phyloP scores from a whole-genome alignment of 2,329 filamentous ascomycete genomes.

The Penicillium italicum region DNA sequence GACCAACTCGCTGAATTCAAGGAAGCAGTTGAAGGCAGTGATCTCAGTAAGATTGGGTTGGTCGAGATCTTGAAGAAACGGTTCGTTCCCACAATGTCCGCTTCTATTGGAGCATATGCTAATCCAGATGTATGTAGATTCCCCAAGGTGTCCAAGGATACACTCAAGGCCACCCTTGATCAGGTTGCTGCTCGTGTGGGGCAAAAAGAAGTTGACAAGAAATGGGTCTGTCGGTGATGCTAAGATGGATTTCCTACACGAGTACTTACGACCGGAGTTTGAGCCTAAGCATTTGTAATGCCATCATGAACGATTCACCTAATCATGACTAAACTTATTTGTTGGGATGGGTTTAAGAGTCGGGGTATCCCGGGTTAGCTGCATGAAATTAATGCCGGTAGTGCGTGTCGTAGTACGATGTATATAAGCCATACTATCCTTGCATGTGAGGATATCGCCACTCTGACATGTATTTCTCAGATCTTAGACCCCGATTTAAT shows the following conservation, averaged over 20 bases:
- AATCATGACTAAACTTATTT: neutral
- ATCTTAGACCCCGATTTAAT: neutral
- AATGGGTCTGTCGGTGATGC: conserved; percentile 53
- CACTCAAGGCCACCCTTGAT: conserved; percentile 68
- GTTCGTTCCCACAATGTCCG: conserved; percentile 33
- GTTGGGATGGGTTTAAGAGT: neutral
- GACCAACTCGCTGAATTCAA: conserved; percentile 67
- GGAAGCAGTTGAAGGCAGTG: conserved; percentile 63
- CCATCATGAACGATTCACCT: neutral
- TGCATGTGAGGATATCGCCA: conserved; percentile 5
- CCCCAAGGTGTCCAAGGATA: conserved; percentile 64
- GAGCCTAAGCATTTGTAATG: conserved; percentile 1
- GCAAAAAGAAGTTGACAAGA: conserved; percentile 61
- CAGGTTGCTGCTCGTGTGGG: conserved; percentile 61
- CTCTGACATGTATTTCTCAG: neutral
- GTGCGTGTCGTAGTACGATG: neutral
- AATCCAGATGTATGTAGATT: conserved; percentile 48
- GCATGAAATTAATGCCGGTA: conserved; percentile 2
- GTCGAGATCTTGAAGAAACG: conserved; percentile 71
- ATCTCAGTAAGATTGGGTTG: conserved; percentile 70
- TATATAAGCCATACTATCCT: neutral
- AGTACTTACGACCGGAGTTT: conserved; percentile 4
- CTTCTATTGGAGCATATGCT: neutral
- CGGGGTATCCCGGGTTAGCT: conserved; percentile 9
- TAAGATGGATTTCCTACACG: neutral